Percentiles rank a stretch among this genome's conserved stretches.
Conservation (phyloP, 495 filamentous ascomycete genomes). For the Penicillium tannophilum region DNA sequence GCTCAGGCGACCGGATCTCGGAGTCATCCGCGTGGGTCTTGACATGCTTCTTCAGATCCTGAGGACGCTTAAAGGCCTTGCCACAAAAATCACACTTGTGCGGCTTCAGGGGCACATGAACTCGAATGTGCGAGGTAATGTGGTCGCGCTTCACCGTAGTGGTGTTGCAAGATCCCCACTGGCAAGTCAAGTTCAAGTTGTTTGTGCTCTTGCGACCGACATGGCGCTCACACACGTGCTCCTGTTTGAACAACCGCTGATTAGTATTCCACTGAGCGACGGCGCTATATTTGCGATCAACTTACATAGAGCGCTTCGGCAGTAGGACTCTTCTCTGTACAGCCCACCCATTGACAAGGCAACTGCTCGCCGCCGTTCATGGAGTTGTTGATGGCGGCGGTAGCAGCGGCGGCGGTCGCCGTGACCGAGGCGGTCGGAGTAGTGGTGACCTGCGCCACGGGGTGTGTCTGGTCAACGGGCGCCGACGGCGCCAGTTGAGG, state of each 20-base stretch:
- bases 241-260: constrained; percentile 51
- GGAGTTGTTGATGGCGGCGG: constrained; percentile 45
- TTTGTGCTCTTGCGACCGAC: constrained; percentile 99
- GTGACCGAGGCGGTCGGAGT: constrained; percentile 35
- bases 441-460: constrained; percentile 21
- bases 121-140: constrained; percentile 98
- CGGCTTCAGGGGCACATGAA: constrained; percentile 96
- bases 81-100: constrained; percentile 98
- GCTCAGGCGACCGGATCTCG: constrained; percentile 75
- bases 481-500: constrained; percentile 32
- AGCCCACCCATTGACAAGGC: constrained; percentile 84
- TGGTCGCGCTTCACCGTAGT: constrained; percentile 99
- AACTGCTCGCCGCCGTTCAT: constrained; percentile 60
- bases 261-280: not conserved
- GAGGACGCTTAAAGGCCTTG: constrained; percentile 98
- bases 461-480: constrained; percentile 28
- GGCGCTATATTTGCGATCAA: constrained; percentile 17
- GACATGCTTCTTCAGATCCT: constrained; percentile 99
- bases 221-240: constrained; percentile 98
- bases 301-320: constrained; percentile 91
- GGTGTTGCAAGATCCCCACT: constrained; percentile 94
- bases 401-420: constrained; percentile 44
- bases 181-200: constrained; percentile 95
- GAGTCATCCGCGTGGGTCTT: constrained; percentile 99
- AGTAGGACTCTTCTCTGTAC: constrained; percentile 75